Percentiles rank a stretch among this genome's conserved stretches.
Evolutionary conservation across 2,329 filamentous ascomycete species (phyloP).

Genomic region (Fusarium buxicola): DNA sequence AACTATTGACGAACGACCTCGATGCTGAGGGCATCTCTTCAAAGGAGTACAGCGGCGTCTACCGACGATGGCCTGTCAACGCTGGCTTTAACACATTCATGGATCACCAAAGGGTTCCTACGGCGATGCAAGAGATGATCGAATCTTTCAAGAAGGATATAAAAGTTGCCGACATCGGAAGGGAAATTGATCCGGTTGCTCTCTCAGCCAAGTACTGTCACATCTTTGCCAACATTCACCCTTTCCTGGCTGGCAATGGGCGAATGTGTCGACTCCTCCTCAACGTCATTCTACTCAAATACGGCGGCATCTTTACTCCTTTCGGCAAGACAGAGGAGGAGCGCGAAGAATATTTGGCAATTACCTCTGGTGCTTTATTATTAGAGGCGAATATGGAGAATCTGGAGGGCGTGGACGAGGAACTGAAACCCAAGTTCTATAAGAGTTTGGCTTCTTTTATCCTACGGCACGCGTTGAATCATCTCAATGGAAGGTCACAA

Average conservation of each 20-base stretch:
- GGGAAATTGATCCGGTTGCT: conserved; percentile 37
- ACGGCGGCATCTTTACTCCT: not conserved
- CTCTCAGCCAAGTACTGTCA: conserved; percentile 47
- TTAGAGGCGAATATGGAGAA: not conserved
- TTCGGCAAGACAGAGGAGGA: not conserved
- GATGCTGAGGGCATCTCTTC: conserved; percentile 9
- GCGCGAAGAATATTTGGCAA: not conserved
- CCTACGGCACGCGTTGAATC: not conserved
- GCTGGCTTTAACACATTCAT: conserved; percentile 12
- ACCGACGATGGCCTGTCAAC: conserved; percentile 39
- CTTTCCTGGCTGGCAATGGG: conserved; percentile 53
- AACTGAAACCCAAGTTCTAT: not conserved
- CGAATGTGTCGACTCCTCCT: conserved; percentile 49
- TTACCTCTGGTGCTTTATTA: not conserved
- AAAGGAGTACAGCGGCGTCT: conserved; percentile 35
- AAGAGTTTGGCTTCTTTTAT: conserved; percentile 5
- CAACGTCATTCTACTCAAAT: conserved; percentile 50
- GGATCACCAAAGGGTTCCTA: conserved; percentile 20
- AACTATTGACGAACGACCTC: conserved; percentile 29
- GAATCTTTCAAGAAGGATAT: conserved; percentile 40
- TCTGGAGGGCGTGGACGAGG: not conserved
- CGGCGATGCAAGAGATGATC: conserved; percentile 43
- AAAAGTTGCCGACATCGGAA: not conserved
- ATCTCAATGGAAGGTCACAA: no score
- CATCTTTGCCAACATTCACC: conserved; percentile 50